Percentiles rank a stretch among this genome's conserved stretches.
Conservation (phyloP, 371 early-diverging fungal genomes). For the Rhizopus stolonifer region DNA sequence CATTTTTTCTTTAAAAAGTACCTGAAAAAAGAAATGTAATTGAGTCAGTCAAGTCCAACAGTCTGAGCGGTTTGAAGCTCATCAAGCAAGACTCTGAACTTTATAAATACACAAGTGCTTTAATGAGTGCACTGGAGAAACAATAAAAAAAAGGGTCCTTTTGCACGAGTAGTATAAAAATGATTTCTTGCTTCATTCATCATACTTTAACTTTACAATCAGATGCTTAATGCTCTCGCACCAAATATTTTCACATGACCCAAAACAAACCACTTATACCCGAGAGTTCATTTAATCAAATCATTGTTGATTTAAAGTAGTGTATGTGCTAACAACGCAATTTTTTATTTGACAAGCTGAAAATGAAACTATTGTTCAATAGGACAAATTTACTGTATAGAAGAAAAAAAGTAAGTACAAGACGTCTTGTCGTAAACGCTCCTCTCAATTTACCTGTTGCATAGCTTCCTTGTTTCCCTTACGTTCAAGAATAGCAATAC, state of each 20-base stretch:
- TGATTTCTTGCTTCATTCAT: not conserved
- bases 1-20: not conserved
- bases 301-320: no score
- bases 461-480: conserved; percentile 56
- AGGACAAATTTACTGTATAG: no score
- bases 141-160: not conserved
- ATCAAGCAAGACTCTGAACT: conserved; percentile 9
- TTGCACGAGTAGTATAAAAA: not conserved
- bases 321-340: not conserved
- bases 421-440: no score
- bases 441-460: conserved; percentile 34
- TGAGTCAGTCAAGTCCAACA: not conserved
- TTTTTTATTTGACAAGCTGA: not conserved
- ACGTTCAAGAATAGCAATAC: conserved; percentile 82
- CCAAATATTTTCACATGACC: no score
- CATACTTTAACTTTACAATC: no score
- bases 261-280: no score
- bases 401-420: not conserved
- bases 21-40: conserved; percentile 9
- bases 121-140: conserved; percentile 13
- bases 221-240: no score
- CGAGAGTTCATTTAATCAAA: no score
- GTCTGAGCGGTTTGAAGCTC: conserved; percentile 6
- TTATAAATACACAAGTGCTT: conserved; percentile 13
- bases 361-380: not conserved